These are phyloP conservation scores for Uromyces viciae-fabae DNA, from an alignment of 1,284 basidiomycete species.

Conservation along the genomic window DNA sequence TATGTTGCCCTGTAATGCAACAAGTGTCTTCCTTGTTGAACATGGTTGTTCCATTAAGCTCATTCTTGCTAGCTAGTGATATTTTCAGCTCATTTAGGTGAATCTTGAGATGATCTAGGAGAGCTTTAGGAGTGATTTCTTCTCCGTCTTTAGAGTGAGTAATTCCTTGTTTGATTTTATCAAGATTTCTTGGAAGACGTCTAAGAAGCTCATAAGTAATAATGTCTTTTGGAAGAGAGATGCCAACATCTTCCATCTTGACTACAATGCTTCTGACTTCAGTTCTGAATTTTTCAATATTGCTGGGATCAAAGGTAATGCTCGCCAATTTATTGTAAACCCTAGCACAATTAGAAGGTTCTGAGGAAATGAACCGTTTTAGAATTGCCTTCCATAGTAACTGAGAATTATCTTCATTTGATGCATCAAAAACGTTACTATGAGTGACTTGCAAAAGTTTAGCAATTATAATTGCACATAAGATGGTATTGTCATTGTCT, in stretches of 20 bases:
- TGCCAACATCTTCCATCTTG: not conserved
- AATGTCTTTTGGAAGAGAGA: not conserved
- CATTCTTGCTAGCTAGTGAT: too few relatives aligned
- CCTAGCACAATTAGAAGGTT: not conserved
- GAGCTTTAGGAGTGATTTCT: not conserved
- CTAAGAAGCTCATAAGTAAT: not conserved
- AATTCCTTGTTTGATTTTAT: not conserved
- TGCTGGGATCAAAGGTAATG: not conserved
- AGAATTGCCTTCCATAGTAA: not conserved
- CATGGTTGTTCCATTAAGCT: not conserved
- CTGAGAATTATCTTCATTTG: not conserved
- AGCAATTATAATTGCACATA: not conserved
- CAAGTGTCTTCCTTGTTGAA: not conserved
- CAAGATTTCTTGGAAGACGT: not conserved
- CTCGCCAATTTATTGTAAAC: not conserved
- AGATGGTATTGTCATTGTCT: not conserved
- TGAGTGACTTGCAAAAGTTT: not conserved
- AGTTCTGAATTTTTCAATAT: not conserved
- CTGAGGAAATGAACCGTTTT: not conserved
- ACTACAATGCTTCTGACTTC: not conserved
- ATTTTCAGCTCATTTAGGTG: not conserved
- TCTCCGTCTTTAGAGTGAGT: not conserved
- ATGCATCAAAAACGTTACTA: too few relatives aligned
- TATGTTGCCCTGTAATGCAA: not conserved
- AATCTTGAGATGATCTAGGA: not conserved